phyloP scores from a whole-genome alignment of 306 rosid genomes.

The Vicia faba region DNA sequence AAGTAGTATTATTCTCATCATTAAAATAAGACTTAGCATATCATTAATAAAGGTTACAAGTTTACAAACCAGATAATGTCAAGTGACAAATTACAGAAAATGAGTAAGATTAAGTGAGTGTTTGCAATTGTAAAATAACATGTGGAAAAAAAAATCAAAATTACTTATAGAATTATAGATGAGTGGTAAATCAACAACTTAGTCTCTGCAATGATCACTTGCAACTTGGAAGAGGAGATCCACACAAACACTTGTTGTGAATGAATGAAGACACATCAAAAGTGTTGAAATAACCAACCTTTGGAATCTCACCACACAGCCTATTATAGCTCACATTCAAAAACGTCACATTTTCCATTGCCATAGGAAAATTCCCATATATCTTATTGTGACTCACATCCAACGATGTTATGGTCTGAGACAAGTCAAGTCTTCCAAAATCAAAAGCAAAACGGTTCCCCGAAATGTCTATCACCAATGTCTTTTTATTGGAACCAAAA shows the following conservation, averaged over 20 bases:
- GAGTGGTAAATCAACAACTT: too few species aligned
- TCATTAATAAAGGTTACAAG: too few species aligned
- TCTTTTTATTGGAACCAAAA: constrained; percentile 45
- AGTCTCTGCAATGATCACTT: too few species aligned
- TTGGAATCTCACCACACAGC: constrained; percentile 58
- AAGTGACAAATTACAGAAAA: too few species aligned
- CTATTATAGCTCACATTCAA: constrained; percentile 62
- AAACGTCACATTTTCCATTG: constrained; percentile 32
- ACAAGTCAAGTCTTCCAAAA: constrained; percentile 38
- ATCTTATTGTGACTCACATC: constrained; percentile 55
- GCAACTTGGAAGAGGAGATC: constrained; percentile 41
- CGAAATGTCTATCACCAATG: constrained; percentile 33
- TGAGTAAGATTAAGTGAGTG: too few species aligned
- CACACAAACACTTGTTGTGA: constrained; percentile 62
- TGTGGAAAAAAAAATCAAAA: too few species aligned
- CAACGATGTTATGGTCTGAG: constrained; percentile 28
- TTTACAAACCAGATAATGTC: too few species aligned
- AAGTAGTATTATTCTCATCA: too few species aligned
- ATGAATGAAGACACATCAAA: background rate
- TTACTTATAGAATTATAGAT: too few species aligned
- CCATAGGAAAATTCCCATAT: constrained; percentile 42
- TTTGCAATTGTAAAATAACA: too few species aligned
- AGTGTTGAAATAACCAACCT: constrained; percentile 43
- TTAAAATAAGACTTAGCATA: too few species aligned
- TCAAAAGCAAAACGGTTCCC: constrained; percentile 51